phyloP scores from a whole-genome alignment of 2,329 filamentous ascomycete species.

The Aspergillus tamarii region DNA sequence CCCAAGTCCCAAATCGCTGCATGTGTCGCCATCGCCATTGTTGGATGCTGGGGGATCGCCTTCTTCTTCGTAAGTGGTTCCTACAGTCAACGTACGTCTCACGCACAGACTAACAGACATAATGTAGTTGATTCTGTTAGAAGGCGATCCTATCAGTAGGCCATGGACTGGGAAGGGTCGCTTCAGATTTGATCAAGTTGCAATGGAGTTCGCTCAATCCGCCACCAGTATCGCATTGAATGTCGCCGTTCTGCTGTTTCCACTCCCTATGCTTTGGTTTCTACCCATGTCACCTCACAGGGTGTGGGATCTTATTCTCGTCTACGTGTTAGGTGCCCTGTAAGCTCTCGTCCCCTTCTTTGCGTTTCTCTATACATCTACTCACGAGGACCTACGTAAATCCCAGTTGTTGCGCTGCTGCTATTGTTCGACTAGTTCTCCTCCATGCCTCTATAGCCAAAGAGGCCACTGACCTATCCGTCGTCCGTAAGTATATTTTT shows the following conservation, averaged over 20 bases:
- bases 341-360: background rate
- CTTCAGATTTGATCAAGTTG: background rate
- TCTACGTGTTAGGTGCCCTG: background rate
- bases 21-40: background rate
- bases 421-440: background rate
- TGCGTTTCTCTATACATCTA: background rate
- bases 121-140: background rate
- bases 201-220: background rate
- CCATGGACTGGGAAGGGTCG: background rate
- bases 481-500: background rate
- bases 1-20: background rate
- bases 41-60: background rate
- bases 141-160: background rate
- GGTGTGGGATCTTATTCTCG: background rate
- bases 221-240: background rate
- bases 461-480: background rate
- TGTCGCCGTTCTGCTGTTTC: background rate
- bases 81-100: background rate
- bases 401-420: background rate
- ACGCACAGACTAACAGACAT: background rate
- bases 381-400: background rate
- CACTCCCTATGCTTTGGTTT: background rate
- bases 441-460: background rate
- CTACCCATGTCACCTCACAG: background rate
- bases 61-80: background rate